Conservation (phyloP, 2,329 filamentous ascomycete genomes). For the Alternaria conjuncta region DNA sequence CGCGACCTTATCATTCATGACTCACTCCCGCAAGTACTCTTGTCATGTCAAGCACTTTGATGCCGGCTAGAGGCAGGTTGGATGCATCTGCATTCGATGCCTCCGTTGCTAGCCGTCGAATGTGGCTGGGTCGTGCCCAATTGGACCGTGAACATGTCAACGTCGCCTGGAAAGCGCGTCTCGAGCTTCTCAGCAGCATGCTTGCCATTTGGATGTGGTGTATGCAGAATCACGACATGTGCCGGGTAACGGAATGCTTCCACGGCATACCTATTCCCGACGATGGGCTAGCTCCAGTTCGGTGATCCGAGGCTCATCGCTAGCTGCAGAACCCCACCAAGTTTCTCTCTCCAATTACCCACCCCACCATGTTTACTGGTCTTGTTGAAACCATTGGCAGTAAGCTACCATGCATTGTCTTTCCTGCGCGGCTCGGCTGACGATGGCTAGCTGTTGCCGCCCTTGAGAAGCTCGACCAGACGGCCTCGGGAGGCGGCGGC, state of each 20-base stretch:
- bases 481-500: conserved; percentile 73
- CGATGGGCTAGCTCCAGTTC: conserved; percentile 12
- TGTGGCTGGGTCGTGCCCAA: conserved; percentile 12
- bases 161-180: conserved; percentile 12
- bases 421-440: conserved; percentile 33
- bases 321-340: conserved; percentile 32
- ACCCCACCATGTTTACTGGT: conserved; percentile 84
- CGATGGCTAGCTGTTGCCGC: conserved; percentile 74
- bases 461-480: conserved; percentile 79
- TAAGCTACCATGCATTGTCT: conserved; percentile 54
- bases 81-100: conserved; percentile 48
- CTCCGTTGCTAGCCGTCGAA: conserved; percentile 53
- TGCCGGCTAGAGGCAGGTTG: conserved; percentile 77
- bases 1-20: conserved; percentile 15
- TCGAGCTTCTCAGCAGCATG: conserved; percentile 22
- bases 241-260: conserved; percentile 6
- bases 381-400: conserved; percentile 73
- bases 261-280: conserved; percentile 16
- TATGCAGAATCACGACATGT: background rate
- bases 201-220: conserved; percentile 18
- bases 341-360: conserved; percentile 1
- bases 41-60: conserved; percentile 94
- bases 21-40: conserved; percentile 90
- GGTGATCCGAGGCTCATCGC: conserved; percentile 24
- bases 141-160: conserved; percentile 5